Evolutionary conservation across 2,329 filamentous ascomycete species (phyloP).

Genomic region (Xylaria sp.): DNA sequence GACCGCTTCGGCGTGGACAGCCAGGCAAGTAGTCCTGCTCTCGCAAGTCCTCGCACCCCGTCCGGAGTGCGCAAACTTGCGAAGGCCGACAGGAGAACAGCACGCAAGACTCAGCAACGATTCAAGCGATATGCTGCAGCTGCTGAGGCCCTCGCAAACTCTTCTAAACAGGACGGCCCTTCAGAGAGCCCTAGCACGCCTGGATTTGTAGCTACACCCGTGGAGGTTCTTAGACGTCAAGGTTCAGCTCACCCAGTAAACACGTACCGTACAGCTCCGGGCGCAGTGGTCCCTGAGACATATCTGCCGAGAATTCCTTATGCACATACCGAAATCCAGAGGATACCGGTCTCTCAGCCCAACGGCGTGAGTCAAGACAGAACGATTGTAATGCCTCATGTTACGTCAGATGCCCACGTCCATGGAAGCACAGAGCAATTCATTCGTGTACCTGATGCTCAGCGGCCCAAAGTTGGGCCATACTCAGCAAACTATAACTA

Average conservation of each 20-base stretch:
- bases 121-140: constrained; percentile 51
- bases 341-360: constrained; percentile 6
- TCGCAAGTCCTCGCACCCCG: constrained; percentile 36
- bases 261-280: constrained; percentile 22
- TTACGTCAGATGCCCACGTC: constrained; percentile 26
- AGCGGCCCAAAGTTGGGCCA: constrained; percentile 50
- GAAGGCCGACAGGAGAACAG: constrained; percentile 44
- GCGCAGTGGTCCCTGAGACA: constrained; percentile 16
- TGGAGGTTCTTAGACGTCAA: constrained; percentile 41
- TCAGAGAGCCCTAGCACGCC: constrained; percentile 34
- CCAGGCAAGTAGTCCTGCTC: constrained; percentile 34
- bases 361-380: constrained; percentile 3
- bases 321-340: constrained; percentile 21
- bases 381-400: constrained; percentile 22
- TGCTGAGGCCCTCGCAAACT: constrained; percentile 46
- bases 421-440: constrained; percentile 37
- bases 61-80: constrained; percentile 41
- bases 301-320: constrained; percentile 20
- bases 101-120: constrained; percentile 46
- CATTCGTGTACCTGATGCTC: constrained; percentile 41
- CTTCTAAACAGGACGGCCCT: constrained; percentile 33
- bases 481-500: constrained; percentile 33
- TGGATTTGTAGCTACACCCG: constrained; percentile 34
- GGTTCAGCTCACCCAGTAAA: constrained; percentile 33
- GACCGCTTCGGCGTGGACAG: constrained; percentile 21